Evolutionary conservation across 208 protist species (phyloP).

Genomic region (Leishmania amazonensis): DNA sequence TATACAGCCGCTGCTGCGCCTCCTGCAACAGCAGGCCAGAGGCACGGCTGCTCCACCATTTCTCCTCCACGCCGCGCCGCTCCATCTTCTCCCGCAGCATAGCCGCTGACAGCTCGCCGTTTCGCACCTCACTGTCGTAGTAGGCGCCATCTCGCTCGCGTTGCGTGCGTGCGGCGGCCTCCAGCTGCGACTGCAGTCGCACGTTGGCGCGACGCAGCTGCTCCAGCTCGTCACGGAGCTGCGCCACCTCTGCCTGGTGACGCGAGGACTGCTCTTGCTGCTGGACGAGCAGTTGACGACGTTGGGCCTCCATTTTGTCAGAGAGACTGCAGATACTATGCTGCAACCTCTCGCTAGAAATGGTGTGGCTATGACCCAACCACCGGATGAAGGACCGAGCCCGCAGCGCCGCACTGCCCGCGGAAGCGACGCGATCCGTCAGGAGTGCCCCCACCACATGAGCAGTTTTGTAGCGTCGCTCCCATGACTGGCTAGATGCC

Average conservation of each 20-base stretch:
- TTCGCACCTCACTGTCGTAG: conserved; percentile 14
- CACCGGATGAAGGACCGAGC: conserved; percentile 27
- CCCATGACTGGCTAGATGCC: conserved; percentile 1
- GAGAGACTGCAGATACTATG: conserved; percentile 2
- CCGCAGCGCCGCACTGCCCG: conserved; percentile 9
- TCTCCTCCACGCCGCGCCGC: conserved; percentile 15
- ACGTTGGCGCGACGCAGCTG: conserved; percentile 14
- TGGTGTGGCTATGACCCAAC: conserved; percentile 3
- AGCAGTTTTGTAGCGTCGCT: neutral
- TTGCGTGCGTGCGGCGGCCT: conserved; percentile 9
- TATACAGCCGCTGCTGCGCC: conserved; percentile 7
- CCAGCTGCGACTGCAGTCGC: conserved; percentile 21
- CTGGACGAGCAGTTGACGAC: conserved; percentile 2
- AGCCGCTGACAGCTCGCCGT: conserved; percentile 12
- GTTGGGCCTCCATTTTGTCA: conserved; percentile 18
- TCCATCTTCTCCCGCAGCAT: conserved; percentile 28
- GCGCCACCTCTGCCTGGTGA: conserved; percentile 13
- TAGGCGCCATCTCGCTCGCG: conserved; percentile 15
- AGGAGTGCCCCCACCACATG: conserved; percentile 10
- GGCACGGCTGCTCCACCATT: conserved; percentile 18
- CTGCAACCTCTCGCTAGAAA: neutral
- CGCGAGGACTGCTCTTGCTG: conserved; percentile 10
- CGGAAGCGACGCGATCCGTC: conserved; percentile 15
- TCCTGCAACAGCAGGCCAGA: conserved; percentile 19
- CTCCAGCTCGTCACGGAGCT: conserved; percentile 13